Base-by-base conservation (phyloP, 2,329 filamentous ascomycete genomes). In the Geosmithia putterillii region DNA sequence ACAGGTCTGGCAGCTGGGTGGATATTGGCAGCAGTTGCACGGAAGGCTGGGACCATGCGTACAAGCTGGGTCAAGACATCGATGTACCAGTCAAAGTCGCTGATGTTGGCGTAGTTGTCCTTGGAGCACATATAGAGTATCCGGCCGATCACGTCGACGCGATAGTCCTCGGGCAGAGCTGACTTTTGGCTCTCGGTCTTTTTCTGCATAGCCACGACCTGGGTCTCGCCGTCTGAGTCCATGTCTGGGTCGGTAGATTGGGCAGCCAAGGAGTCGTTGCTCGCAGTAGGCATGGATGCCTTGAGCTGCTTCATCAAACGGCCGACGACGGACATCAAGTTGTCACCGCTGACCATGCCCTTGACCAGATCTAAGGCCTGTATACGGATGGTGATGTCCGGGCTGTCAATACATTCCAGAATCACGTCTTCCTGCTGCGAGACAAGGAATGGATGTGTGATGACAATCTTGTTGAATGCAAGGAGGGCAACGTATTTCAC, bases 51-150 rank as follows among this genome's bases (percentile, higher is more conserved):
- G 18, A 81, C 69, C 63, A 86, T 72, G 56, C 82, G 79, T 36
- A 95, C 79, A 14, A 98, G 73, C 57, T 95, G 87, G 5, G 86
- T 83, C 23, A 98, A 67, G 22, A 95, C 78, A 51, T 92, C 86
- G 50, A 96, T 83, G 59, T 96, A 96, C 92, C 92, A 98, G 51
- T 95, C 90, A 59, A 98, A 98, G 57, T 98, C 90, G 42, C 74
- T 67, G 40, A 98, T 71, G 55, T 88, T 86, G 35, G 76, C 74
- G 59, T 96, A 98, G 47, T 88, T 95, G 50, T 89, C 83, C 50
- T 81, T 79, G 8, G 87, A 86, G 59, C 90, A 96, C 79, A 98
- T 94, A 47, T 81, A 79, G 10, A 96, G 60, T 47, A 96, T 87
- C 46, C 85, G 77, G 45, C 75, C 74, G 42, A 96, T 86, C 18